Evolutionary conservation across 73 alveolate genomes (phyloP).

Genomic region (Stentor roeselii): DNA sequence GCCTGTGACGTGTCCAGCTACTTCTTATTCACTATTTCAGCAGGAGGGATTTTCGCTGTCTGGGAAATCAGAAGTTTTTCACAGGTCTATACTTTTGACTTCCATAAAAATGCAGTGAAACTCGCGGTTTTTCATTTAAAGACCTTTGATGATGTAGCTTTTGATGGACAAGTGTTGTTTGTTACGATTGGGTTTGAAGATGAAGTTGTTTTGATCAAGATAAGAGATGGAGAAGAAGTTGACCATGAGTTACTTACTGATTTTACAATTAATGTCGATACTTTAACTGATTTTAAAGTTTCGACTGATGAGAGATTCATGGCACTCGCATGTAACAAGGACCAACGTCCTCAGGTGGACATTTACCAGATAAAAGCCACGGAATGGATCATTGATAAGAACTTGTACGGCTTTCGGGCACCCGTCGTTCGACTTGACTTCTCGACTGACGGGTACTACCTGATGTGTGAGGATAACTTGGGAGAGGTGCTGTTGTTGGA

Average conservation of each 20-base stretch:
- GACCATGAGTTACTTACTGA: constrained; percentile 52
- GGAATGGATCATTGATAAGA: constrained; percentile 43
- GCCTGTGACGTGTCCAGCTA: constrained; percentile 52
- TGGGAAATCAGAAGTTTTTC: constrained; percentile 62
- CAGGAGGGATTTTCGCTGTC: constrained; percentile 58
- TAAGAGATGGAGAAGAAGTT: constrained; percentile 26
- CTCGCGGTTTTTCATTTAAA: constrained; percentile 50
- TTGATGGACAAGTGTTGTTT: constrained; percentile 53
- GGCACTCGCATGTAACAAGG: constrained; percentile 66
- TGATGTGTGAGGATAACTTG: constrained; percentile 64
- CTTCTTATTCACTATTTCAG: constrained; percentile 45
- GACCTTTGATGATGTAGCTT: constrained; percentile 47
- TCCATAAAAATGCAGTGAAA: constrained; percentile 40
- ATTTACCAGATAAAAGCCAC: constrained; percentile 40
- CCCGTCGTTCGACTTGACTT: constrained; percentile 57
- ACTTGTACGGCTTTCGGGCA: constrained; percentile 58
- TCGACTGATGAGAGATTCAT: constrained; percentile 49
- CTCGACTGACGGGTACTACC: constrained; percentile 63
- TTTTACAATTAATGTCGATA: constrained; percentile 1
- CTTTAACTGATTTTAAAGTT: constrained; percentile 55
- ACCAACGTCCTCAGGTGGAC: constrained; percentile 68
- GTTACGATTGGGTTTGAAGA: constrained; percentile 58
- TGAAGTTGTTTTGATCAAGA: constrained; percentile 45
- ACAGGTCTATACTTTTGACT: constrained; percentile 43
- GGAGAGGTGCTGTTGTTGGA: constrained; percentile 66